A percentile compares a stretch with the other conserved stretches of the same genome.
Evolutionary conservation across 441 rosid genomes (phyloP).

Genomic region (Erysimum cheiri): DNA sequence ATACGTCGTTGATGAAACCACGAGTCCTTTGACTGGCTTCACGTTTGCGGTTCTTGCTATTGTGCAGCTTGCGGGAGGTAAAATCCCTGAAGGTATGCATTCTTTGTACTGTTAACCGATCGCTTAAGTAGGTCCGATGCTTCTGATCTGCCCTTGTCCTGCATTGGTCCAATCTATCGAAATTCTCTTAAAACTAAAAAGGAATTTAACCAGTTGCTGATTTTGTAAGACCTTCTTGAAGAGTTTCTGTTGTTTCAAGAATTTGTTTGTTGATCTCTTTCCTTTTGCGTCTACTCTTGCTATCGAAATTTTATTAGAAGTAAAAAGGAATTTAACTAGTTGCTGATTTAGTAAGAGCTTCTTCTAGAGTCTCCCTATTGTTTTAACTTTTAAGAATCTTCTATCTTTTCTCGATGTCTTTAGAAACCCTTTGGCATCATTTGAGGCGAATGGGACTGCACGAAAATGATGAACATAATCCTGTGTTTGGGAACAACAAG

Average conservation of each 20-base stretch:
- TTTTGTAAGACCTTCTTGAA: neutral
- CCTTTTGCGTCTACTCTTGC: too few species aligned
- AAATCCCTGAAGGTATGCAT: constrained; percentile 71
- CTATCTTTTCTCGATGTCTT: neutral
- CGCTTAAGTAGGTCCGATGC: constrained; percentile 2
- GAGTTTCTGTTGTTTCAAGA: neutral
- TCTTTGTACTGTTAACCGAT: neutral
- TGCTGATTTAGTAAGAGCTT: constrained; percentile 3
- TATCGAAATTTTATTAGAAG: too few species aligned
- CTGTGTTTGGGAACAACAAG: constrained; percentile 75
- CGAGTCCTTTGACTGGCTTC: constrained; percentile 68
- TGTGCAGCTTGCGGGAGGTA: constrained; percentile 84
- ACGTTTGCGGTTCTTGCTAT: constrained; percentile 73
- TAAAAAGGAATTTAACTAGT: neutral
- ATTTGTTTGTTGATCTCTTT: neutral
- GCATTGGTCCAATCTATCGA: neutral
- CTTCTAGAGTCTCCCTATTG: neutral
- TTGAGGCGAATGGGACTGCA: constrained; percentile 69
- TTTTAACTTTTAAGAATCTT: neutral
- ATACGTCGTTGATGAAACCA: constrained; percentile 64
- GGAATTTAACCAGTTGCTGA: neutral
- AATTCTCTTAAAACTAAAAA: too few species aligned
- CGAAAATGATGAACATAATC: constrained; percentile 69
- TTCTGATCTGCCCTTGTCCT: neutral
- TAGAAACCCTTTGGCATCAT: constrained; percentile 86